phyloP scores from a whole-genome alignment of 805 yeast species.

The Pichia paraexigua region DNA sequence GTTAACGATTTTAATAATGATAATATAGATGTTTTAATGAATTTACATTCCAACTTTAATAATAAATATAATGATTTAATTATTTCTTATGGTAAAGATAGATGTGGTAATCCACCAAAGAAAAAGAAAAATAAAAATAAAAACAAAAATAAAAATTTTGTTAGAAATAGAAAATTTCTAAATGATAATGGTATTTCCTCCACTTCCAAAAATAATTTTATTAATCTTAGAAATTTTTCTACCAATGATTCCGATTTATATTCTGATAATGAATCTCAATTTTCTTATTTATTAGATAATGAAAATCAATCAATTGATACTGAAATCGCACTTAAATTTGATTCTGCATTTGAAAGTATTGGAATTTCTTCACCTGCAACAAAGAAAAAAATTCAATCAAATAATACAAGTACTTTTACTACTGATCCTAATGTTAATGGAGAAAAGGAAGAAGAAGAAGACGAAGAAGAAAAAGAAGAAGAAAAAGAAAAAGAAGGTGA shows the following conservation, averaged over 20 bases:
- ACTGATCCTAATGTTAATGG: background rate
- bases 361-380: conserved; percentile 12
- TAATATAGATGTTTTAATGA: conserved; percentile 15
- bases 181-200: no score
- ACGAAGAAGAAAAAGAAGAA: background rate
- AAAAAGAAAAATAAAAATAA: conserved; percentile 36
- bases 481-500: no score
- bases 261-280: background rate
- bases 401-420: background rate
- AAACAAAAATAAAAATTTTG: conserved; percentile 25
- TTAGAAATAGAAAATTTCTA: no score
- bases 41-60: conserved; percentile 33
- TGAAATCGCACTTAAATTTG: conserved; percentile 7
- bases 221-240: no score
- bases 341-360: conserved; percentile 10
- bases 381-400: conserved; percentile 1
- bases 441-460: background rate
- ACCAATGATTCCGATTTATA: background rate
- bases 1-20: conserved; percentile 48
- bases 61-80: conserved; percentile 46
- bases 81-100: conserved; percentile 60
- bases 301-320: conserved; percentile 8
- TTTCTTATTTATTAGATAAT: background rate
- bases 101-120: conserved; percentile 68
- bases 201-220: no score